Percentiles rank a stretch among this genome's conserved stretches.
Conservation (phyloP, 225 moss, liverwort and hornwort species). For the Thuidium tamariscinum region DNA sequence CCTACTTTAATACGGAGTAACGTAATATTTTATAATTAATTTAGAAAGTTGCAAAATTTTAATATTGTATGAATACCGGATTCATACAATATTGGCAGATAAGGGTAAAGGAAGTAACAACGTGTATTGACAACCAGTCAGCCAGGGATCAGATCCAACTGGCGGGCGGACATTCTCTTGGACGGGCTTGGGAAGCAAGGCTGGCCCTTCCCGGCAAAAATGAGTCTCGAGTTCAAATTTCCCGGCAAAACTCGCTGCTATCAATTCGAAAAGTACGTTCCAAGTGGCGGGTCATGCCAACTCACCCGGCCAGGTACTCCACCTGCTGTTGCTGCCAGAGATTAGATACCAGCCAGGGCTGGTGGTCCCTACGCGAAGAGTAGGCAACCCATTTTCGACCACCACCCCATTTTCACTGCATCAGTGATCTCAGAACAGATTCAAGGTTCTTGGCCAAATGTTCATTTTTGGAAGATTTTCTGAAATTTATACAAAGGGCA, state of each 20-base stretch:
- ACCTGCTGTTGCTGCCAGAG: background rate
- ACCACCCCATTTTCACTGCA: no score
- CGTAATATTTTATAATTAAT: background rate
- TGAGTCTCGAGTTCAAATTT: slow-evolving; percentile 10
- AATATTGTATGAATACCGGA: no score
- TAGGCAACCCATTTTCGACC: no score
- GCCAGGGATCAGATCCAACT: background rate
- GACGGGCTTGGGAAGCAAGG: background rate
- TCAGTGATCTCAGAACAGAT: no score
- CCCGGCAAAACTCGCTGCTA: slow-evolving; percentile 20
- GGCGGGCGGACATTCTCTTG: background rate
- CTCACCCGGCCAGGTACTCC: background rate
- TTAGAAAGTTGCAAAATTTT: no score
- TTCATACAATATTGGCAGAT: background rate
- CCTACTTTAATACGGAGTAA: no score
- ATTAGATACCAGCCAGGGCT: background rate
- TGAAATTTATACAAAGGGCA: no score
- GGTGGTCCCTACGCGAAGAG: background rate
- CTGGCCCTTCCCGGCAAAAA: slow-evolving; percentile 23
- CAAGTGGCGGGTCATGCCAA: slow-evolving; percentile 31
- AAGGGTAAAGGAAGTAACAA: background rate
- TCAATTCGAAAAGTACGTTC: slow-evolving; percentile 11
- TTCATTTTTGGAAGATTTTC: no score
- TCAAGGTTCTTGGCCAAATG: no score
- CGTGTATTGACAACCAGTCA: background rate